Base-by-base conservation (phyloP, 2,329 filamentous ascomycete genomes). In the Leptographium lundbergii region DNA sequence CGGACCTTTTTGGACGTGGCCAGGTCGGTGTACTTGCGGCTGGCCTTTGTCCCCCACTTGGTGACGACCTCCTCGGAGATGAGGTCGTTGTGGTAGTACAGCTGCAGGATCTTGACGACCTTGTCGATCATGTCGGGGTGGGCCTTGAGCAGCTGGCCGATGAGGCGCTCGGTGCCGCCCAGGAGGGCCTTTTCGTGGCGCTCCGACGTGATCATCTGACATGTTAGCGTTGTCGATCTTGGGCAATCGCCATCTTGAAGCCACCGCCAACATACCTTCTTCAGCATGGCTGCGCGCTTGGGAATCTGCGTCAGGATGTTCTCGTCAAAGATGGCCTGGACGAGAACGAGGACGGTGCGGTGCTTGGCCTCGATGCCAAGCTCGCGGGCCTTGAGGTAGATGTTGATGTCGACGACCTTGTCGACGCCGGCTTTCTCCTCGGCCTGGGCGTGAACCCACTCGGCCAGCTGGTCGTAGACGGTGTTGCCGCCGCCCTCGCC, bases 351-450 rank as follows among this genome's bases (percentile, higher is more conserved):
- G 59, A 96, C 81, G 55, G 91, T 96, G 75, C 88, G 91, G 79
- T 96, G 89, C 84, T 97, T 99, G 75, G 75, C 74, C 76, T 96
- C 92, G 64, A 99, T 94, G 67, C 91, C 91, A 59, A 97, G 80
- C 67, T 97, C 94, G 77, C 95, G 94, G 64, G 92, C 92, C 81
- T 99, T 97, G 75, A 95, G 77, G 74, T 95, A 97, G 71, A 99
- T 89, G 47, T 91, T 87, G 65, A 97, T 81, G 68, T 95, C 91
- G 69, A 90, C 86, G 64, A 99, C 81, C 61, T 91, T 85, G 74
- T 84, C 80, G 67, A 96, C 79, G 66, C 85, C 79, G 62, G 87
- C 88, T 74, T 87, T 85, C 64, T 83, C 81, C 61, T 84, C 79
- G 60, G 86, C 85, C 69, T 91, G 80, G 61, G 78, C 79, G 69